Conservation (phyloP, 495 filamentous ascomycete species). For the Xylaria intraflava region DNA sequence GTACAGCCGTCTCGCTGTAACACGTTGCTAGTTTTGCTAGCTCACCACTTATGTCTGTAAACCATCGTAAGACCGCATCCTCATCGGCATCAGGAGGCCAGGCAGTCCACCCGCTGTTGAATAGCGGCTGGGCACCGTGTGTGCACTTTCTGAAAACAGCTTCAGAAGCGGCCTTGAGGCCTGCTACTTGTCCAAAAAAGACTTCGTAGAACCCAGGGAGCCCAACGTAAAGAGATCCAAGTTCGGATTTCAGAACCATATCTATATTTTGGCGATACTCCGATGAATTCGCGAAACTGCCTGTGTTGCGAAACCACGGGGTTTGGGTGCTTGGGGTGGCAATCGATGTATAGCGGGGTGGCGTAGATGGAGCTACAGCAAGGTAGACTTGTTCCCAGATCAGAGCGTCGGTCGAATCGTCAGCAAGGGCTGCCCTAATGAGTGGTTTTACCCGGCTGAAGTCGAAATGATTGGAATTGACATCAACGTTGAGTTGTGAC, state of each 20-base stretch:
- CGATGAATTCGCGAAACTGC: neutral
- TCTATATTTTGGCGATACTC: neutral
- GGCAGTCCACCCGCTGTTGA: neutral
- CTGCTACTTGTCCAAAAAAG: neutral
- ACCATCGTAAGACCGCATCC: slow-evolving; percentile 27
- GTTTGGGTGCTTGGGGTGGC: neutral
- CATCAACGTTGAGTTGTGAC: neutral
- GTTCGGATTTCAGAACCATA: neutral
- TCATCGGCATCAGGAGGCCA: slow-evolving; percentile 24
- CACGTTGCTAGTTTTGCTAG: slow-evolving; percentile 24
- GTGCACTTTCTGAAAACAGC: neutral
- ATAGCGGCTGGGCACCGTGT: neutral
- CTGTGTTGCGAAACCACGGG: neutral
- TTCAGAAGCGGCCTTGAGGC: neutral
- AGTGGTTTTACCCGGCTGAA: slow-evolving; percentile 29
- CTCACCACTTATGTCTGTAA: slow-evolving; percentile 28
- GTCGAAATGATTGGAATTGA: slow-evolving; percentile 28
- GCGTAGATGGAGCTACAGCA: slow-evolving; percentile 1
- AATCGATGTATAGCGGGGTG: neutral
- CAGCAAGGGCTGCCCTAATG: slow-evolving; percentile 23
- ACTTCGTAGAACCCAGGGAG: neutral
- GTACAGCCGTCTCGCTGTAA: neutral
- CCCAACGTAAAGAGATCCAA: neutral
- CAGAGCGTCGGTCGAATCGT: slow-evolving; percentile 17
- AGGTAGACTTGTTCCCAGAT: slow-evolving; percentile 28